Evolutionary conservation across 78 protist genomes (phyloP).

Genomic region (Creolimax fragrantissima): DNA sequence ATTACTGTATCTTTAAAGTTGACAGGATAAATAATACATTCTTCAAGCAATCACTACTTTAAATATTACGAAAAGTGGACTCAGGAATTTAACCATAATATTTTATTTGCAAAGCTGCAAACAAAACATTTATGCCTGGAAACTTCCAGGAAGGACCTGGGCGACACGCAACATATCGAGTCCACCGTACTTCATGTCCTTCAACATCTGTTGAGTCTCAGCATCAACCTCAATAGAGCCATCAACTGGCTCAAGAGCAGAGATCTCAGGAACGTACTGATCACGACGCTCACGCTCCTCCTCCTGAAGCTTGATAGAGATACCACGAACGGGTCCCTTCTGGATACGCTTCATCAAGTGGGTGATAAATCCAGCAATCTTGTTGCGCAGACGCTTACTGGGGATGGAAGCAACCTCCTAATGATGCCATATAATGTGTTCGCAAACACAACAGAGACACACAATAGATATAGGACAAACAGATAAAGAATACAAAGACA

Average conservation of each 20-base stretch:
- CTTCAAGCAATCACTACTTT: too few species aligned
- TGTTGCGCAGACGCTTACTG: slow-evolving; percentile 97
- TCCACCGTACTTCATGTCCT: slow-evolving; percentile 21
- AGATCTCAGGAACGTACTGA: slow-evolving; percentile 95
- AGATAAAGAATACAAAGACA: neutral
- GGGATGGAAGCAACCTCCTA: slow-evolving; percentile 92
- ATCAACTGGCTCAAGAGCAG: slow-evolving; percentile 65
- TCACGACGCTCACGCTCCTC: slow-evolving; percentile 99
- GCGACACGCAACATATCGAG: neutral
- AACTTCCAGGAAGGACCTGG: neutral
- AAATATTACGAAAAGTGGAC: too few species aligned
- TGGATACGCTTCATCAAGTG: slow-evolving; percentile 95
- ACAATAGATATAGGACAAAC: neutral
- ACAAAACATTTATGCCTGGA: too few species aligned
- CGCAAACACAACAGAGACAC: slow-evolving; percentile 12
- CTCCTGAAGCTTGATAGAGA: slow-evolving; percentile 95
- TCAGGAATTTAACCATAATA: too few species aligned
- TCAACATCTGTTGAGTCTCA: neutral
- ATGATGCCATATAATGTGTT: neutral
- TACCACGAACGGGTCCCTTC: slow-evolving; percentile 97
- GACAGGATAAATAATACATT: too few species aligned
- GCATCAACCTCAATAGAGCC: slow-evolving; percentile 18
- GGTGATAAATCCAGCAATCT: slow-evolving; percentile 98
- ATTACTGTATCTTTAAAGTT: too few species aligned
- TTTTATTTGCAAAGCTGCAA: too few species aligned